A percentile compares a stretch with the other conserved stretches of the same genome.
Evolutionary conservation across 139 green algal species (phyloP).

Genomic region (Helicosporidium sp.): DNA sequence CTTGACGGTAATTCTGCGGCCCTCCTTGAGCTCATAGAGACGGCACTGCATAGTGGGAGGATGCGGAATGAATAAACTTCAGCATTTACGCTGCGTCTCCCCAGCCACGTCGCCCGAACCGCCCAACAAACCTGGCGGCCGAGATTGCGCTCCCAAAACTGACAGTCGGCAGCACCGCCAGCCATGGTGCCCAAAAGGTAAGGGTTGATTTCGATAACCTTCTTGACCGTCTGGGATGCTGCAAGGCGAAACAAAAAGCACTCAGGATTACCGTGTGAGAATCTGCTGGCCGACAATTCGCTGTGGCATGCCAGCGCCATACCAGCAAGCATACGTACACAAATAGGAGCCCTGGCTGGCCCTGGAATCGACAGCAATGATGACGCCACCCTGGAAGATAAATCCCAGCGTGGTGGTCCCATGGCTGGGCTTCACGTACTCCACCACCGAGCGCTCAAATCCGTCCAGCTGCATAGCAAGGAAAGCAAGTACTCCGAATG

Average conservation of each 20-base stretch:
- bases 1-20: constrained; percentile 81
- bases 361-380: constrained; percentile 93
- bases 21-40: constrained; percentile 87
- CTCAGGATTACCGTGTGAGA: neutral
- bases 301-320: too few relatives aligned
- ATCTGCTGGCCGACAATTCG: too few relatives aligned
- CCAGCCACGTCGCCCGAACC: too few relatives aligned
- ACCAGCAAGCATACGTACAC: constrained; percentile 42
- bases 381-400: constrained; percentile 86
- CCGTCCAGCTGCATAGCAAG: constrained; percentile 56
- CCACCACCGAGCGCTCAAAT: constrained; percentile 80
- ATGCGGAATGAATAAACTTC: neutral
- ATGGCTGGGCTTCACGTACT: constrained; percentile 90
- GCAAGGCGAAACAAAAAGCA: constrained; percentile 5
- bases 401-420: constrained; percentile 97
- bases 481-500: constrained; percentile 1
- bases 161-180: constrained; percentile 90
- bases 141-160: constrained; percentile 23
- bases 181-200: constrained; percentile 97
- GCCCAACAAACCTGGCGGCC: constrained; percentile 39
- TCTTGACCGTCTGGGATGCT: constrained; percentile 91
- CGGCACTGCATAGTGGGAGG: constrained; percentile 54
- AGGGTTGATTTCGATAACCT: constrained; percentile 98
- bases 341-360: constrained; percentile 95
- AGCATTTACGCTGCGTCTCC: too few relatives aligned